Conservation (phyloP, 106 monocot genomes). For the Acanthochlamys bracteata region DNA sequence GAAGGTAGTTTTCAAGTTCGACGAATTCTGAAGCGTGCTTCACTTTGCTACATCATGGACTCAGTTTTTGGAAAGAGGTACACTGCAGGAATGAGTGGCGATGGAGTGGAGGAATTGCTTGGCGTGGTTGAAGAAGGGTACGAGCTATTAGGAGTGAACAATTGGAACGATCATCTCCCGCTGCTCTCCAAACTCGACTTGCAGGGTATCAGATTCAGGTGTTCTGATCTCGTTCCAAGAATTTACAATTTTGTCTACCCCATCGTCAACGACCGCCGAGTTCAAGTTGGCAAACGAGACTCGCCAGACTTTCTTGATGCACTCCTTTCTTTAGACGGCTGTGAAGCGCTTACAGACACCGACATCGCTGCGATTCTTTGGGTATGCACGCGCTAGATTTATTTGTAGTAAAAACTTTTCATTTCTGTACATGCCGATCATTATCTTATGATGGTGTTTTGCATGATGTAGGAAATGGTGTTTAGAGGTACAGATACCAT, state of each 20-base stretch:
- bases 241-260: conserved; percentile 42
- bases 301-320: conserved; percentile 41
- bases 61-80: conserved; percentile 52
- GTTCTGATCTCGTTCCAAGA: conserved; percentile 29
- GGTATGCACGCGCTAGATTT: conserved; percentile 20
- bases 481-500: conserved; percentile 79
- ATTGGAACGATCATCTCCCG: conserved; percentile 60
- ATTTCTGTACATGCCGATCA: neutral
- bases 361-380: conserved; percentile 70
- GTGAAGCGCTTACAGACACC: conserved; percentile 34
- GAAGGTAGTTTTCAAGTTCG: conserved; percentile 8
- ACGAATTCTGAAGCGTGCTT: conserved; percentile 28
- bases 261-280: conserved; percentile 51
- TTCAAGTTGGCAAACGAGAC: no score
- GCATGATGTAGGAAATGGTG: conserved; percentile 60
- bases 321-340: conserved; percentile 37
- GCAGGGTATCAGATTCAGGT: conserved; percentile 38
- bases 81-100: neutral
- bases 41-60: conserved; percentile 56
- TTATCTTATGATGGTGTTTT: neutral
- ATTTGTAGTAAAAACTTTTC: neutral
- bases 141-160: conserved; percentile 42
- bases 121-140: conserved; percentile 60
- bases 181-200: conserved; percentile 29
- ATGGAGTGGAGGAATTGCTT: conserved; percentile 26